Base-by-base conservation (phyloP, 331 rosid species). In the Pyrus hybrid region DNA sequence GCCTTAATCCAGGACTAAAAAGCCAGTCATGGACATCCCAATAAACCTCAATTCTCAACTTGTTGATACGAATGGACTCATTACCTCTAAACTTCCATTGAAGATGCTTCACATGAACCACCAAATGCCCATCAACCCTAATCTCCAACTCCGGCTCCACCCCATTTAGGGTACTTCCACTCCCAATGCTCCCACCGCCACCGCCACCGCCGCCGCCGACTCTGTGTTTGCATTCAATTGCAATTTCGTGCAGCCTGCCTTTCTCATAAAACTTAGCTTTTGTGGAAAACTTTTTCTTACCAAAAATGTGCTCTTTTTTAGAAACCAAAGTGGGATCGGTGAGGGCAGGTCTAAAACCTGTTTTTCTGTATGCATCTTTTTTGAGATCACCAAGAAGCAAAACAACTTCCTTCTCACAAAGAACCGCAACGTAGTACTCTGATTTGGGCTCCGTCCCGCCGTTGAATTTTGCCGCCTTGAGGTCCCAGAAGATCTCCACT, bases 21-120 rank as follows among this genome's bases (percentile, higher is more conserved):
- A 93, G 81, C 98, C 98, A 93, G 65, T 90, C 98, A 80, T 93
- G 96, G 23, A 90, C 96, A 85, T 93, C 98, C 96, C 96, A 93
- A 72, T 84, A 93, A 18, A 93, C 94, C 79, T 93, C 98, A 14
- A 93, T 69, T 78, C 95, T 86, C 79, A 89, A 83, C 77, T 86
- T 90, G 63, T 87, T 87, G 32, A 90, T 85, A 86, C 85, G 88
- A 80, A 93, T 83, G 1, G 91, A 87, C 63, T 90, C 96, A 23
- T 93, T 93, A 58, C 98, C 98, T 88, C 98, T 85, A 64, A 93
- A 93, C 33, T 93, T 93, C 98, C 98, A 93, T 13, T 90, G 95
- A 79, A 93, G 88, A 53, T 86, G 98, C 79, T 90, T 93, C 57
- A 93, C 95, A 63, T 93, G 94, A 73, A 93, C 83, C 62, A 85